phyloP scores from a whole-genome alignment of 2,329 filamentous ascomycete genomes.

The Sclerotinia spermophila region DNA sequence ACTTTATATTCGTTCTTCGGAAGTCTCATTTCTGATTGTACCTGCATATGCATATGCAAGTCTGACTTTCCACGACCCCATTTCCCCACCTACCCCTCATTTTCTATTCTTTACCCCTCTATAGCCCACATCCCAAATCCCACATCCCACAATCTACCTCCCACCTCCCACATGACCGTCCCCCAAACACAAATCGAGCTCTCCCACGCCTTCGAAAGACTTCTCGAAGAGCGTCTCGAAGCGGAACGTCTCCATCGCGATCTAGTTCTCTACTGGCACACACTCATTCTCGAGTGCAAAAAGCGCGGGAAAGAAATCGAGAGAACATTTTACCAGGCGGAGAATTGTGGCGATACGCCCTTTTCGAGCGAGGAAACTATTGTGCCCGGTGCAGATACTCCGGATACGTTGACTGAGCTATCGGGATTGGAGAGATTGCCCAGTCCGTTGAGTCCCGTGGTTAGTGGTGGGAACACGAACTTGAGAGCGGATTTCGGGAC shows the following conservation, averaged over 20 bases:
- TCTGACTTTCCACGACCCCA: slow-evolving; percentile 1
- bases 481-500: background rate
- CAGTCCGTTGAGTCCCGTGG: background rate
- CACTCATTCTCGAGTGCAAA: background rate
- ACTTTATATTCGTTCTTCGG: slow-evolving; percentile 7
- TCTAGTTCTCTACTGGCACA: slow-evolving; percentile 11
- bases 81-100: slow-evolving; percentile 2
- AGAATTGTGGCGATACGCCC: slow-evolving; percentile 4
- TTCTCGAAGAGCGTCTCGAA: slow-evolving; percentile 13
- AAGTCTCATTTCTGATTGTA: background rate
- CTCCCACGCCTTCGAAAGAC: slow-evolving; percentile 15
- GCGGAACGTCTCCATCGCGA: slow-evolving; percentile 4
- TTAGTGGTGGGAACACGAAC: background rate
- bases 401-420: background rate
- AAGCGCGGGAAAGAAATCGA: background rate
- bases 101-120: background rate
- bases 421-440: background rate
- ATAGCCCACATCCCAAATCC: background rate
- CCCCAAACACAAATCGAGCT: slow-evolving; percentile 3
- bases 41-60: slow-evolving; percentile 15
- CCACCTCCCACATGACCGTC: slow-evolving; percentile 1
- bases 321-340: background rate
- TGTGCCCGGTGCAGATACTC: background rate
- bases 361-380: slow-evolving; percentile 13
- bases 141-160: background rate